Base-by-base conservation (phyloP, 495 filamentous ascomycete species). In the Aspergillus funiculosus region DNA sequence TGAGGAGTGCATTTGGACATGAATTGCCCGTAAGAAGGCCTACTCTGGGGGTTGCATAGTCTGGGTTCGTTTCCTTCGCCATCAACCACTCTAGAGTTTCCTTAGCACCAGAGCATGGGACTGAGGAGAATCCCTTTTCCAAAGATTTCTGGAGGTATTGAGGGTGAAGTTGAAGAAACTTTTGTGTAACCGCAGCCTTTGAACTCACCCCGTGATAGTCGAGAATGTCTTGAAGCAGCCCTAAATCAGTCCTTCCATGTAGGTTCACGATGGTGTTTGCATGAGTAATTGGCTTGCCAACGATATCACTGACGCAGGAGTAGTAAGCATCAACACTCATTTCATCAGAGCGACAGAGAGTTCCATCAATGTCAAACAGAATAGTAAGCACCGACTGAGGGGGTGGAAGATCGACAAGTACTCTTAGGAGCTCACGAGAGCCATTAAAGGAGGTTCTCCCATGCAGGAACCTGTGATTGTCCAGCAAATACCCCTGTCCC, bases 271-370 rank as follows among this genome's bases (percentile, higher is more conserved):
- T 39, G 9, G 48, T 51, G 6, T 45, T 51, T 32, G 25, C 48
- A 11, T 51, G 48, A 28, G 48, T 45, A 9, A 51, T 45, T 5
- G 41, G 27, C 25, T 40, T 51, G 20, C 48, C 48, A 6, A 39
- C 26, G 11, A 51, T 26, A 40, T 44, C 48, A 39, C 27, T 51
- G 8, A 51, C 4, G n/a, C 48, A 51, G 3, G 48, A 39, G 25
- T 45, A 51, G 19, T 45, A 51, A 4, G 48, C 48, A 28, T 51
- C 48, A 9, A 51, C 37, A n/a, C 48, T 51, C 35, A 51, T 19
- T 15, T 51, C 48, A 29, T 51, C 48, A 8, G 48, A 51, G 40
- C 48, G 48, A 22, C 48, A 51, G 7, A 51, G 48, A n/a, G 48
- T 51, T 27, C 48, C 48, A 15, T 51, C 48, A 15, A 51, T 39